phyloP scores from a whole-genome alignment of 352 stramenopile genomes.

The Phytophthora idaei region DNA sequence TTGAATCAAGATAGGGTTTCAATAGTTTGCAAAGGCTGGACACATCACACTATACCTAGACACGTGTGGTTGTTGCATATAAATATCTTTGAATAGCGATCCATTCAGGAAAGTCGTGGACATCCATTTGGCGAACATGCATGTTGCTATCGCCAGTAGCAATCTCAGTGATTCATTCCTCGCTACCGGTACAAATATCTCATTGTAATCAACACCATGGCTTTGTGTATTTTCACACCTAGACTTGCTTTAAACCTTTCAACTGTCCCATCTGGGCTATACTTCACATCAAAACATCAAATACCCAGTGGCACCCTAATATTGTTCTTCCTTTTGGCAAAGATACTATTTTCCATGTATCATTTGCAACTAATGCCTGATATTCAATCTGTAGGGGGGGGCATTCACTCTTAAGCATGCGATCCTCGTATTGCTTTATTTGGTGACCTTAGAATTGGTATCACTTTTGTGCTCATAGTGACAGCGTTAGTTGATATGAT shows the following conservation, averaged over 20 bases:
- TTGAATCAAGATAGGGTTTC: slow-evolving; percentile 1
- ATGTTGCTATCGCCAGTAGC: slow-evolving; percentile 2
- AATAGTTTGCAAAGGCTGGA: not conserved
- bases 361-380: not conserved
- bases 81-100: slow-evolving; percentile 1
- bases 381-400: not conserved
- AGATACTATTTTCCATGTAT: not conserved
- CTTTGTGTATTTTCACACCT: slow-evolving; percentile 9
- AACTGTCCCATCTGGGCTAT: not conserved
- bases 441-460: too few relatives aligned
- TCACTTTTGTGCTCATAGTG: not conserved
- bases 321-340: not conserved
- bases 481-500: slow-evolving; percentile 1
- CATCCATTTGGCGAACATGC: slow-evolving; percentile 3
- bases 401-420: too few relatives aligned
- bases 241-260: slow-evolving; percentile 1
- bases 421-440: too few relatives aligned
- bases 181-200: not conserved
- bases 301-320: slow-evolving; percentile 4
- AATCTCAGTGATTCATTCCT: slow-evolving; percentile 8
- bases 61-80: not conserved
- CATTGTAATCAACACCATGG: slow-evolving; percentile 3
- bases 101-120: not conserved
- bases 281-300: too few relatives aligned
- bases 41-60: not conserved